These are phyloP conservation scores for Cercis canadensis DNA, from an alignment of 306 rosid genomes.

Conservation along the genomic window DNA sequence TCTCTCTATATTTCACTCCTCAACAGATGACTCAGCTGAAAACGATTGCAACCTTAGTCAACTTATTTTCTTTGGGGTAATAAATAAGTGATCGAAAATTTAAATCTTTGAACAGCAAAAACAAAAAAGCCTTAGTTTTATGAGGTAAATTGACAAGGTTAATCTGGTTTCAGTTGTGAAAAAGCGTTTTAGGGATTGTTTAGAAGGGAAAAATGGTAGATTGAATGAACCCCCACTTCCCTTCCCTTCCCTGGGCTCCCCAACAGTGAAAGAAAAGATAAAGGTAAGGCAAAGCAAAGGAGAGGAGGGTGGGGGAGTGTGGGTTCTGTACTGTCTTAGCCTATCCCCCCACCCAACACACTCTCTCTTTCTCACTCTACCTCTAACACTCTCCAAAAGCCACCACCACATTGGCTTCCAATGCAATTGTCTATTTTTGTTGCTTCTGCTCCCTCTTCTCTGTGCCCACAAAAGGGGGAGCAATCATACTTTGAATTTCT, in stretches of 20 bases:
- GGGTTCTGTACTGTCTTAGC: conserved; percentile 79
- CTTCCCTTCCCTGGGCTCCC: conserved; percentile 66
- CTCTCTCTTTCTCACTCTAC: conserved; percentile 42
- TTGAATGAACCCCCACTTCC: conserved; percentile 39
- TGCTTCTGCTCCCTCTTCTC: conserved; percentile 76
- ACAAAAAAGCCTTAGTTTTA: too few species aligned
- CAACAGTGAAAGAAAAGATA: conserved; percentile 48
- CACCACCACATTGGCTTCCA: conserved; percentile 70
- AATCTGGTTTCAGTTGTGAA: too few species aligned
- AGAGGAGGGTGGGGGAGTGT: conserved; percentile 61
- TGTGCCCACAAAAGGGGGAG: conserved; percentile 84
- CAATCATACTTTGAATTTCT: conserved; percentile 84
- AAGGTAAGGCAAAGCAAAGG: conserved; percentile 54
- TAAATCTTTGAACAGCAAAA: too few species aligned
- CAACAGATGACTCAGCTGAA: too few species aligned
- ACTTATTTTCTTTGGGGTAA: too few species aligned
- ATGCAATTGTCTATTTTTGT: conserved; percentile 78
- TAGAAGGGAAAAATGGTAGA: not conserved
- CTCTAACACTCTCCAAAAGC: conserved; percentile 62
- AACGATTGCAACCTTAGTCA: not conserved
- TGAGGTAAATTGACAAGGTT: too few species aligned
- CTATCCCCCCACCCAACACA: conserved; percentile 93
- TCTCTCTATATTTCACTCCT: not conserved
- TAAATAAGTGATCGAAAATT: too few species aligned
- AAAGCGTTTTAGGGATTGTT: too few species aligned